Conservation (phyloP, 169 alveolate species). For the Eimeria maxima region DNA sequence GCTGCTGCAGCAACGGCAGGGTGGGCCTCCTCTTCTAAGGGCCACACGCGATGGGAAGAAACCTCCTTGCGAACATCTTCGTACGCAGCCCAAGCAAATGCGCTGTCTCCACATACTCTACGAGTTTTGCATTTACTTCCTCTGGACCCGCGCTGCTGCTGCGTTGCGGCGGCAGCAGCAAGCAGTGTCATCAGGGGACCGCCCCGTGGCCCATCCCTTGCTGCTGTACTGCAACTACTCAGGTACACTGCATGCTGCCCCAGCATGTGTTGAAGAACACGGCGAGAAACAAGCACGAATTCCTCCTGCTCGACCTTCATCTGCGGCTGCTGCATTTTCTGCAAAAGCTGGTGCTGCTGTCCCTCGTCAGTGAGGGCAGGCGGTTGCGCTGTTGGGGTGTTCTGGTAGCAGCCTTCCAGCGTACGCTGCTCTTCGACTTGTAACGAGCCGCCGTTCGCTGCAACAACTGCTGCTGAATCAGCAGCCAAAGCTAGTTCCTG, state of each 20-base stretch:
- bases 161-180: conserved; percentile 73
- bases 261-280: conserved; percentile 65
- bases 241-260: conserved; percentile 71
- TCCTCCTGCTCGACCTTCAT: conserved; percentile 11
- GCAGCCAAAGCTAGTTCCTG: not conserved
- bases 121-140: conserved; percentile 24
- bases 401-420: not conserved
- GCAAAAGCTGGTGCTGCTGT: conserved; percentile 32
- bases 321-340: conserved; percentile 47
- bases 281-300: conserved; percentile 48
- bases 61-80: conserved; percentile 68
- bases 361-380: not conserved
- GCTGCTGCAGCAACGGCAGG: conserved; percentile 25
- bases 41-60: conserved; percentile 25
- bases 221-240: conserved; percentile 74
- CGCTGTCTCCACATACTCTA: conserved; percentile 50
- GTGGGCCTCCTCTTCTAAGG: conserved; percentile 31
- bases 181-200: conserved; percentile 63
- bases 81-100: conserved; percentile 64
- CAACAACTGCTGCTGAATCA: not conserved
- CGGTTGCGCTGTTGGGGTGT: not conserved
- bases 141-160: conserved; percentile 70
- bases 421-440: not conserved
- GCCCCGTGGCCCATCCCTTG: conserved; percentile 62
- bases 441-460: not conserved